Evolutionary conservation across 306 rosid species (phyloP).

Genomic region (Mimosa pudica): DNA sequence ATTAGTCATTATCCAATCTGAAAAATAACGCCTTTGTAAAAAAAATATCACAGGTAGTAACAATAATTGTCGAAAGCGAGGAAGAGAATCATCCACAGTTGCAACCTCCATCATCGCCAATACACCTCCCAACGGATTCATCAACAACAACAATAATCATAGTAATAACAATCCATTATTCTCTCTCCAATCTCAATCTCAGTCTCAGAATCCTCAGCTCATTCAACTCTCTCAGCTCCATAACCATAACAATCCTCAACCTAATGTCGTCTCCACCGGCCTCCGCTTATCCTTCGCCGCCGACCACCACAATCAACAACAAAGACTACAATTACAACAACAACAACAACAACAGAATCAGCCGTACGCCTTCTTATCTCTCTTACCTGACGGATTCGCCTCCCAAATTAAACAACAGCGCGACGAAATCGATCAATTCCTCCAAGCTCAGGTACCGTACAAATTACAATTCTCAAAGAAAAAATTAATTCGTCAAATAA

Average conservation of each 20-base stretch:
- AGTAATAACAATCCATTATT: slow-evolving; percentile 45
- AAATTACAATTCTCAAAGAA: too few species aligned
- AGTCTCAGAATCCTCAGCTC: slow-evolving; percentile 46
- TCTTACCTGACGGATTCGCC: slow-evolving; percentile 56
- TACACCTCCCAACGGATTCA: slow-evolving; percentile 34
- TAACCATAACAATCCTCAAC: slow-evolving; percentile 48
- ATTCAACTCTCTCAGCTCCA: slow-evolving; percentile 87
- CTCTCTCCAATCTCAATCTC: slow-evolving; percentile 56
- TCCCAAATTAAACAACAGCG: slow-evolving; percentile 74
- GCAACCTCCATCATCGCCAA: slow-evolving; percentile 17
- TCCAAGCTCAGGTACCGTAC: slow-evolving; percentile 68
- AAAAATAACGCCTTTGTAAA: neutral
- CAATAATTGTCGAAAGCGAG: slow-evolving; percentile 64
- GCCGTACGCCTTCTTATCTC: slow-evolving; percentile 54
- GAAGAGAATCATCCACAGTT: slow-evolving; percentile 58
- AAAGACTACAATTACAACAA: slow-evolving; percentile 30
- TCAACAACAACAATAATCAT: too few species aligned
- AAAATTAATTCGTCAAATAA: neutral
- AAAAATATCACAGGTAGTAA: slow-evolving; percentile 36
- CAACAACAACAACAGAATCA: slow-evolving; percentile 38
- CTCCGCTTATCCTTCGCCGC: slow-evolving; percentile 70
- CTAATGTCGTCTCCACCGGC: slow-evolving; percentile 90
- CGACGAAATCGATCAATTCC: slow-evolving; percentile 73
- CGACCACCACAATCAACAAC: slow-evolving; percentile 29
- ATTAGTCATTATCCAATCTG: neutral